Conservation (phyloP, 2,329 filamentous ascomycete genomes). For the Aquanectria penicillioides region DNA sequence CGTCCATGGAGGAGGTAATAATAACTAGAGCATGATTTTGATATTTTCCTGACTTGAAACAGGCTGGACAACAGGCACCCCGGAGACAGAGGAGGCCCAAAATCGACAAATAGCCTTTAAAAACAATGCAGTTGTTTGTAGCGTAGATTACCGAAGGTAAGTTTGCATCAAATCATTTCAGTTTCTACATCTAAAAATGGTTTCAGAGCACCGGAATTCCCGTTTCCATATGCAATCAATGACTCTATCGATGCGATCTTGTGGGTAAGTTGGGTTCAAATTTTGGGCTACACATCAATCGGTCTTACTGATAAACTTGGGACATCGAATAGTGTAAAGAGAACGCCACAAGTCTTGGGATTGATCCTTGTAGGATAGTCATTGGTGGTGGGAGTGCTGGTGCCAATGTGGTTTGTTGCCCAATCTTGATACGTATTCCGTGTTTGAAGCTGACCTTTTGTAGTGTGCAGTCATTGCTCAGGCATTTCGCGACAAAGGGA, state of each 20-base stretch:
- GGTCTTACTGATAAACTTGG: background rate
- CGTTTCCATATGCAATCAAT: slow-evolving; percentile 9
- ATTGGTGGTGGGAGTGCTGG: slow-evolving; percentile 19
- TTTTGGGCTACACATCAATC: background rate
- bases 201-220: slow-evolving; percentile 14
- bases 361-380: slow-evolving; percentile 11
- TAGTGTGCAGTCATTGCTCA: slow-evolving; percentile 5
- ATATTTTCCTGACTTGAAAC: background rate
- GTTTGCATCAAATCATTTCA: background rate
- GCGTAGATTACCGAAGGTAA: slow-evolving; percentile 19
- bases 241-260: slow-evolving; percentile 5
- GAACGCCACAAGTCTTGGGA: background rate
- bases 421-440: no score
- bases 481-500: background rate
- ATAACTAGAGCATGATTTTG: no score
- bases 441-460: background rate
- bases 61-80: slow-evolving; percentile 15
- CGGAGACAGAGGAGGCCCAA: slow-evolving; percentile 15
- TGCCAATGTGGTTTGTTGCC: slow-evolving; percentile 5
- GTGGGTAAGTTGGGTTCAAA: background rate
- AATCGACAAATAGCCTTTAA: slow-evolving; percentile 3
- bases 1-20: slow-evolving; percentile 14
- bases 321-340: background rate
- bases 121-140: slow-evolving; percentile 3
- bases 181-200: background rate